phyloP scores from a whole-genome alignment of 352 stramenopile genomes.

The Phytophthora sp. region DNA sequence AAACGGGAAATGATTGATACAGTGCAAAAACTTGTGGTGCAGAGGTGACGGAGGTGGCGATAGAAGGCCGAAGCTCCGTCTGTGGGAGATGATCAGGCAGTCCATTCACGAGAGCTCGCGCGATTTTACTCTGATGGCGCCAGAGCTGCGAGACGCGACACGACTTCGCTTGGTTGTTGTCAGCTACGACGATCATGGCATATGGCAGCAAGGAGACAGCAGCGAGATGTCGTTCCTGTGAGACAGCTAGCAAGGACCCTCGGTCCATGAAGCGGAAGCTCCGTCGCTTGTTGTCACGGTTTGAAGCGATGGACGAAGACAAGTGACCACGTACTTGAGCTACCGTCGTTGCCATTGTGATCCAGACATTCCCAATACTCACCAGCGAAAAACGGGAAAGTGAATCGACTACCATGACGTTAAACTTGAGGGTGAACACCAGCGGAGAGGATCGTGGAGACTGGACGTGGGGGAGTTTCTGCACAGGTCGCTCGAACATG shows the following conservation, averaged over 20 bases:
- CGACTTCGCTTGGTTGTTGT: not conserved
- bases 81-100: constrained; percentile 31
- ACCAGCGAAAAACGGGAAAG: constrained; percentile 14
- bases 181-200: constrained; percentile 22
- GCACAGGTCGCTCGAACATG: constrained; percentile 33
- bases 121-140: constrained; percentile 28
- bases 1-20: constrained; percentile 9
- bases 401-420: constrained; percentile 1
- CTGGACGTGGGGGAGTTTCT: constrained; percentile 10
- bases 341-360: constrained; percentile 26
- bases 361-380: constrained; percentile 21
- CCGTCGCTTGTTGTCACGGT: not conserved
- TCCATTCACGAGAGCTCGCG: constrained; percentile 35
- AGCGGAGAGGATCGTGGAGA: not conserved
- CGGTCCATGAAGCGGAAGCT: constrained; percentile 45
- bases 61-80: not conserved
- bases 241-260: constrained; percentile 27
- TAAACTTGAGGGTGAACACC: constrained; percentile 36
- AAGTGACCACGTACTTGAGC: constrained; percentile 24
- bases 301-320: constrained; percentile 1
- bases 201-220: constrained; percentile 40
- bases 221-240: constrained; percentile 27
- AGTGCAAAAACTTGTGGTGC: constrained; percentile 19
- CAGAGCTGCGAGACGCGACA: constrained; percentile 14
- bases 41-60: not conserved